phyloP scores from a whole-genome alignment of 306 rosid species.

The Lathyrus sativus region DNA sequence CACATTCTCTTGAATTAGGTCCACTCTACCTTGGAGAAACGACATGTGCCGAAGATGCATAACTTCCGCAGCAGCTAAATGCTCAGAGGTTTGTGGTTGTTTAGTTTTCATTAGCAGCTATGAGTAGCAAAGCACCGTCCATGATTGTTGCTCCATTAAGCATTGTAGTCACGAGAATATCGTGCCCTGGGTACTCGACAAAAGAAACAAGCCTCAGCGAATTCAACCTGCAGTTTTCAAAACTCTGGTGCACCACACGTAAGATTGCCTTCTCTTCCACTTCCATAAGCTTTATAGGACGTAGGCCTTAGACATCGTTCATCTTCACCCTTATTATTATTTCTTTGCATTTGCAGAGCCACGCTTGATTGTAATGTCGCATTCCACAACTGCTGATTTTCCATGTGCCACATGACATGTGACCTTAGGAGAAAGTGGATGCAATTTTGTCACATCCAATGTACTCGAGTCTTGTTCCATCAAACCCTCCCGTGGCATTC shows the following conservation, averaged over 20 bases:
- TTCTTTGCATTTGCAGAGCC: constrained; percentile 95
- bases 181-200: constrained; percentile 99
- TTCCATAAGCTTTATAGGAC: constrained; percentile 98
- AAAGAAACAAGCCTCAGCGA: constrained; percentile 87
- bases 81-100: constrained; percentile 97
- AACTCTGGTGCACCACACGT: constrained; percentile 81
- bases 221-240: constrained; percentile 85
- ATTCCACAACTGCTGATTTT: constrained; percentile 91
- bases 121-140: constrained; percentile 95
- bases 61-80: constrained; percentile 94
- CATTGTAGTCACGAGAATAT: constrained; percentile 99
- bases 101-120: constrained; percentile 97
- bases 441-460: constrained; percentile 83
- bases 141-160: constrained; percentile 98
- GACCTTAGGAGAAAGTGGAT: constrained; percentile 92
- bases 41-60: constrained; percentile 95
- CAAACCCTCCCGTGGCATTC: too few species aligned
- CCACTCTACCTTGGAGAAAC: constrained; percentile 94
- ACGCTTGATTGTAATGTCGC: constrained; percentile 95
- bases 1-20: constrained; percentile 90
- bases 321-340: constrained; percentile 86
- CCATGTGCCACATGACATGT: constrained; percentile 99
- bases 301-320: constrained; percentile 90
- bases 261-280: constrained; percentile 93
- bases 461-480: too few species aligned